Percentiles rank a stretch among this genome's conserved stretches.
phyloP scores from a whole-genome alignment of 805 yeast genomes.

The Lipomyces oligophaga region DNA sequence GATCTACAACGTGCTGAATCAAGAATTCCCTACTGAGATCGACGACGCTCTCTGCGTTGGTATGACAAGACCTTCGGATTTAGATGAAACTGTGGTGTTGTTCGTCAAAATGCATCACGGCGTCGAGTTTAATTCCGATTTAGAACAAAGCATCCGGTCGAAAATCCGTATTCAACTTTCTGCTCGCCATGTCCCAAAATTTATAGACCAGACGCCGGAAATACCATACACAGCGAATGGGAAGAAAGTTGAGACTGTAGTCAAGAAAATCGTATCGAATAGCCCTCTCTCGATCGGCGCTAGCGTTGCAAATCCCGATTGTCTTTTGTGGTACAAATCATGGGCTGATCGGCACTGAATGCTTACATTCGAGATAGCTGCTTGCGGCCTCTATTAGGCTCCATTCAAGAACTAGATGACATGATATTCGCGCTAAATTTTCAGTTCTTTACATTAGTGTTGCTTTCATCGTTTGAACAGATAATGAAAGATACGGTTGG shows the following conservation, averaged over 20 bases:
- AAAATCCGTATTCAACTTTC: slow-evolving; percentile 26
- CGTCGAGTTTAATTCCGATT: slow-evolving; percentile 8
- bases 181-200: slow-evolving; percentile 30
- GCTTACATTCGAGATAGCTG: too few relatives aligned
- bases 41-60: slow-evolving; percentile 32
- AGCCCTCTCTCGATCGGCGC: slow-evolving; percentile 27
- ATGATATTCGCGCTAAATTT: too few relatives aligned
- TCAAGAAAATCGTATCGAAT: slow-evolving; percentile 27
- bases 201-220: slow-evolving; percentile 27
- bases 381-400: too few relatives aligned
- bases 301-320: slow-evolving; percentile 30
- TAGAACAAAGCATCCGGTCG: slow-evolving; percentile 10
- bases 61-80: slow-evolving; percentile 23
- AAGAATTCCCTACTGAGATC: slow-evolving; percentile 21
- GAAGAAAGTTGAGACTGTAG: slow-evolving; percentile 30
- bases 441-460: too few relatives aligned
- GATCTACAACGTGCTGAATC: slow-evolving; percentile 28
- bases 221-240: slow-evolving; percentile 32
- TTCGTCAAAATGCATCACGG: slow-evolving; percentile 25
- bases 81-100: slow-evolving; percentile 29
- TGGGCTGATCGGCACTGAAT: slow-evolving; percentile 27
- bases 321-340: slow-evolving; percentile 26
- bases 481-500: too few relatives aligned
- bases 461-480: too few relatives aligned
- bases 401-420: too few relatives aligned